phyloP scores from a whole-genome alignment of 176 grass and related monocot species.

The Oryza nivara region DNA sequence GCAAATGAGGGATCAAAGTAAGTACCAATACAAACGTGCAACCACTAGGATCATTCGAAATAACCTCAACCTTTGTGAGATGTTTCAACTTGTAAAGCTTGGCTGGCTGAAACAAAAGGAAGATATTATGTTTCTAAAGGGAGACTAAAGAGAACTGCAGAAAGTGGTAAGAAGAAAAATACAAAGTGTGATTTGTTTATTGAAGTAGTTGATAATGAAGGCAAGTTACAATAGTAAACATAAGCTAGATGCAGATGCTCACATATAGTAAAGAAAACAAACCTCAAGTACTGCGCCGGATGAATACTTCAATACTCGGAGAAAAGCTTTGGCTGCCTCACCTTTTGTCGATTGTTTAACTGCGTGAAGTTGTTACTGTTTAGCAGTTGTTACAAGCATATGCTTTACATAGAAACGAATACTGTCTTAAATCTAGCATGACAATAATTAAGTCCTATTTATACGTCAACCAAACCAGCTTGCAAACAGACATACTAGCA shows the following conservation, averaged over 20 bases:
- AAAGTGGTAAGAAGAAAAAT: background rate
- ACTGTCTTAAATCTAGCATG: slow-evolving; percentile 9
- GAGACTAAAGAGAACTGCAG: slow-evolving; percentile 16
- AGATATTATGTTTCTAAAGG: slow-evolving; percentile 27
- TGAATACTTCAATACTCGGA: slow-evolving; percentile 95
- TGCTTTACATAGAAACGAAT: slow-evolving; percentile 17
- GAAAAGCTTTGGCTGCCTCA: slow-evolving; percentile 75
- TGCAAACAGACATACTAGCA: slow-evolving; percentile 15
- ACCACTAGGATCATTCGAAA: slow-evolving; percentile 93
- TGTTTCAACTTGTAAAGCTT: slow-evolving; percentile 99
- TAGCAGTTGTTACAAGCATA: slow-evolving; percentile 33
- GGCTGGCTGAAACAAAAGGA: slow-evolving; percentile 62
- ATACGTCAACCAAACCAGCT: slow-evolving; percentile 1
- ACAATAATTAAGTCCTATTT: slow-evolving; percentile 6
- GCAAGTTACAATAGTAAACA: background rate
- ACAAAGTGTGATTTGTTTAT: background rate
- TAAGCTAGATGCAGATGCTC: slow-evolving; percentile 5
- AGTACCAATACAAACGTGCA: slow-evolving; percentile 99
- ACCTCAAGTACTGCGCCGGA: slow-evolving; percentile 98
- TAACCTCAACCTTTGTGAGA: slow-evolving; percentile 92
- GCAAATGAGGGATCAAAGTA: slow-evolving; percentile 34
- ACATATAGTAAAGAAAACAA: slow-evolving; percentile 42
- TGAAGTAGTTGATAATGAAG: background rate
- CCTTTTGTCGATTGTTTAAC: slow-evolving; percentile 79
- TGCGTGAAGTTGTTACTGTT: slow-evolving; percentile 52